Evolutionary conservation across 1,139 yeast genomes (phyloP), one percentile per base, ranked within the genome.

Genomic region (Blastobotrys capitulatus): DNA sequence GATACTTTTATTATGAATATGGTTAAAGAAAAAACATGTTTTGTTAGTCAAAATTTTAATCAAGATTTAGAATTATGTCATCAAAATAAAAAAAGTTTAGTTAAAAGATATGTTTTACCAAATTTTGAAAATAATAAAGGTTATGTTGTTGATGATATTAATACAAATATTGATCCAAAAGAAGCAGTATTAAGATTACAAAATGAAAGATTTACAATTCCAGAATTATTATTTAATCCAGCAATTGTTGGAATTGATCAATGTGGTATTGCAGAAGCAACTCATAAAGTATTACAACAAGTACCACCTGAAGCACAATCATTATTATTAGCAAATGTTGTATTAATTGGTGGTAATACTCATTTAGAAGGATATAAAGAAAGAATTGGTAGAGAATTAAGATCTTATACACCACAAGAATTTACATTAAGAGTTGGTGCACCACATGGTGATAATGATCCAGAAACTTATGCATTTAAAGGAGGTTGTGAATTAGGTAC

Each of bases 141-240:
- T 1, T 81, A 79, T 65, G 20, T 13, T n/a, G 78, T 82, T 18
- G 56, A 74, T 44, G 69, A 73, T n/a, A 68, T 71, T 35, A 47
- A 38, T n/a, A 47, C 43, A 25, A 52, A 55, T 38, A 39, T 48
- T 37, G 60, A 56, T 25, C 50, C 52, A 4, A 44, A 51, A 13
- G 61, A 62, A 36, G 53, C 57, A 2, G 74, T 83, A 1, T 70
- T 92, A 42, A 71, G 75, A 39, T 72, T 94, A 12, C 76, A 76
- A 29, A 97, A 90, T 63, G 98, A 94, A 64, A 69, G 96, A 48
- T 92, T 92, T 64, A 75, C 87, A 2, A 78, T 86, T 2, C 97
- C 98, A 0, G 99, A 94, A 63, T 73, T 88, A 1, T 72, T 86
- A 44, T 90, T 87, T 67, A 87, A 83, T 57, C 98, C 99, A 0